phyloP scores from a whole-genome alignment of 352 stramenopile species.

The Phytophthora pini region DNA sequence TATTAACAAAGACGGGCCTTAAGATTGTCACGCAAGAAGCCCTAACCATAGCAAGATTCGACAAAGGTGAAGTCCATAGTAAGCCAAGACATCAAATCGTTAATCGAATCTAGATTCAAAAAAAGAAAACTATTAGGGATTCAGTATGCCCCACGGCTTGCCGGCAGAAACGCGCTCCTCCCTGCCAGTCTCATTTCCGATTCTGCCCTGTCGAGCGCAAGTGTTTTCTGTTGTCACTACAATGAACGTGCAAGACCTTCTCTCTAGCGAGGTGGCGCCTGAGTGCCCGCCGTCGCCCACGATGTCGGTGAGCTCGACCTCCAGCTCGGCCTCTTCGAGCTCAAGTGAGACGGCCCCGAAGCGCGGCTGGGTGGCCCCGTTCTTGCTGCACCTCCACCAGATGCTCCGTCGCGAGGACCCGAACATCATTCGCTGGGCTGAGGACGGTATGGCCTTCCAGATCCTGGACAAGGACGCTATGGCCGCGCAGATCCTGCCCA shows the following conservation, averaged over 20 bases:
- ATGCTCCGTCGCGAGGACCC: slow-evolving; percentile 83
- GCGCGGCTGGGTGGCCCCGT: slow-evolving; percentile 83
- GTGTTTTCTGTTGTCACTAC: not conserved
- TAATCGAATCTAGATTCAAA: slow-evolving; percentile 55
- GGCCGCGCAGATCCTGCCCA: slow-evolving; percentile 90
- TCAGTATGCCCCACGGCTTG: slow-evolving; percentile 39
- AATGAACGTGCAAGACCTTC: slow-evolving; percentile 62
- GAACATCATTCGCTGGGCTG: slow-evolving; percentile 84
- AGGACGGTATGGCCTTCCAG: slow-evolving; percentile 81
- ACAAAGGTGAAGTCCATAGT: not conserved
- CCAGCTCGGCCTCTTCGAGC: slow-evolving; percentile 21
- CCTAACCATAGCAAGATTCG: slow-evolving; percentile 25
- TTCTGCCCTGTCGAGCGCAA: slow-evolving; percentile 25
- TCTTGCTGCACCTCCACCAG: slow-evolving; percentile 85
- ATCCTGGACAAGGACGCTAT: slow-evolving; percentile 88
- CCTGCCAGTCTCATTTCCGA: slow-evolving; percentile 43
- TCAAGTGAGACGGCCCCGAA: slow-evolving; percentile 37
- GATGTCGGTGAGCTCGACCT: slow-evolving; percentile 39
- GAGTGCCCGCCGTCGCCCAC: slow-evolving; percentile 47
- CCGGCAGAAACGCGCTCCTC: slow-evolving; percentile 16
- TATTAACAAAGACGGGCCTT: not conserved
- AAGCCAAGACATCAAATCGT: slow-evolving; percentile 5
- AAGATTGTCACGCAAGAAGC: not conserved
- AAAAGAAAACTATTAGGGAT: slow-evolving; percentile 68
- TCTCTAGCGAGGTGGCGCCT: slow-evolving; percentile 22